A percentile compares a stretch with the other conserved stretches of the same genome.
Evolutionary conservation across 139 green algal genomes (phyloP).

Genomic region (Chlamydomonas applanata): DNA sequence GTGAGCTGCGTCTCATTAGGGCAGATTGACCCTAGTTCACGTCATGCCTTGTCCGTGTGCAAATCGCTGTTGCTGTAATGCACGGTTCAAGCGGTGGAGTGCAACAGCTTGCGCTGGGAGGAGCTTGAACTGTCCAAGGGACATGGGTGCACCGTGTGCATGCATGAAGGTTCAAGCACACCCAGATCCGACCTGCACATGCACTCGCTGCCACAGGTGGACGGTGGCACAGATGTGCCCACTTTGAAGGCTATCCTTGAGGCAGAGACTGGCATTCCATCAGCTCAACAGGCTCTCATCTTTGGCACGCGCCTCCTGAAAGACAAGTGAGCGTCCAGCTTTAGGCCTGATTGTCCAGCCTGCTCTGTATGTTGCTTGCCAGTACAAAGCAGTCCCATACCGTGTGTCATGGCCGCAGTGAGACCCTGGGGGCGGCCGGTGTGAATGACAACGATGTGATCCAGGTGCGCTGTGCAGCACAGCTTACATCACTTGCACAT

Average conservation of each 20-base stretch:
- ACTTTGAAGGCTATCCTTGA: conserved; percentile 83
- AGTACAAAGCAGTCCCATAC: too few relatives aligned
- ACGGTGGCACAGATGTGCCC: conserved; percentile 44
- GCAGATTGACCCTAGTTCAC: neutral
- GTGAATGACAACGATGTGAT: conserved; percentile 12
- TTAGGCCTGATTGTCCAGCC: too few relatives aligned
- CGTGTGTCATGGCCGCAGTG: too few relatives aligned
- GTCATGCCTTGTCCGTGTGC: neutral
- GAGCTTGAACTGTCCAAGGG: neutral
- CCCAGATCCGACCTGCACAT: too few relatives aligned
- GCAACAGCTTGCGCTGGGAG: too few relatives aligned
- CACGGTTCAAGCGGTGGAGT: too few relatives aligned
- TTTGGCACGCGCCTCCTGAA: conserved; percentile 43
- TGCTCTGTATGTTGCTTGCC: too few relatives aligned
- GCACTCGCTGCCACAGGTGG: conserved; percentile 46
- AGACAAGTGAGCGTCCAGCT: conserved; percentile 12
- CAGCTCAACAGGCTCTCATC: conserved; percentile 58
- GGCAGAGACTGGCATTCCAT: conserved; percentile 61
- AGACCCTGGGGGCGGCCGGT: too few relatives aligned
- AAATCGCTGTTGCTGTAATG: neutral
- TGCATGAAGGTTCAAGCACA: too few relatives aligned
- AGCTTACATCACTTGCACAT: neutral
- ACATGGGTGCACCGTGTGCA: neutral
- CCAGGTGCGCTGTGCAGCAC: neutral
- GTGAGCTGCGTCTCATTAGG: neutral